phyloP scores from a whole-genome alignment of 1,284 basidiomycete species.

The Cerrena zonata region DNA sequence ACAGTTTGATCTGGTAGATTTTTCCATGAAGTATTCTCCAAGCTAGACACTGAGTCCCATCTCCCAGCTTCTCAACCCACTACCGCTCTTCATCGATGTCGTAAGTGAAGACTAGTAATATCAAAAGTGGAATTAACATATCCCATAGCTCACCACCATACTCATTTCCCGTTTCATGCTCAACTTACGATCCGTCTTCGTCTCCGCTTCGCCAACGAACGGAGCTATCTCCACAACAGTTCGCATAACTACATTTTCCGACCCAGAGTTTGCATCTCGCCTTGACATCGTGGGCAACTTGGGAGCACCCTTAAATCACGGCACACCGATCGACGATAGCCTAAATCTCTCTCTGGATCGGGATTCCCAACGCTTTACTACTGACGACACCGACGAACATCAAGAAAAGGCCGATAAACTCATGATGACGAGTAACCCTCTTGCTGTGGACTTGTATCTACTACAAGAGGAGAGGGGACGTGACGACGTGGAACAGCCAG shows the following conservation, averaged over 20 bases:
- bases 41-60: neutral
- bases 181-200: slow-evolving; percentile 10
- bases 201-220: neutral
- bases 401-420: neutral
- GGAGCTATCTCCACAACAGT: neutral
- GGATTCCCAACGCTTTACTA: neutral
- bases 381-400: neutral
- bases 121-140: neutral
- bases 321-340: neutral
- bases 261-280: neutral
- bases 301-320: neutral
- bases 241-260: slow-evolving; percentile 1
- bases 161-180: slow-evolving; percentile 14
- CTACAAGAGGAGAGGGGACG: no score
- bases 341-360: neutral
- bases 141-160: slow-evolving; percentile 10
- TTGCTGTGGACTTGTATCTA: neutral
- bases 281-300: slow-evolving; percentile 6
- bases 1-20: neutral
- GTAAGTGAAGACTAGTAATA: neutral
- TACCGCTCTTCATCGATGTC: slow-evolving; percentile 3
- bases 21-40: no score
- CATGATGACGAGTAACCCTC: neutral
- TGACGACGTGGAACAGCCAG: no score
- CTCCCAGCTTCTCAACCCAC: slow-evolving; percentile 1